Base-by-base conservation (phyloP, 192 early-diverging fungal genomes). In the Coemansia asiatica region DNA sequence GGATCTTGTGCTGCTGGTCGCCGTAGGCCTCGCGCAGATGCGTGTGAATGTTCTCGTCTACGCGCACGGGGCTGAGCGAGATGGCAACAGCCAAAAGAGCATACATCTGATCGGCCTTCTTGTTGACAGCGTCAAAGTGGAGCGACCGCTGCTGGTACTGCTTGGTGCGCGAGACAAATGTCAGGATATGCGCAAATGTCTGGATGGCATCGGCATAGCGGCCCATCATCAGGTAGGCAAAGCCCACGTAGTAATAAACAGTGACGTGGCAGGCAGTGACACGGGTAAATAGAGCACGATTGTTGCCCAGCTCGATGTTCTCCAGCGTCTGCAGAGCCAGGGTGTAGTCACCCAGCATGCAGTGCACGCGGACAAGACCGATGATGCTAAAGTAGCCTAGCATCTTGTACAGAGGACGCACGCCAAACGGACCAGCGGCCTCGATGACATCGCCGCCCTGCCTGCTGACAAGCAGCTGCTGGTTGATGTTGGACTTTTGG, bases 171-270 rank as follows among this genome's bases (percentile, higher is more conserved):
- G 90, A 85, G 51, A 98, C 90, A 75, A 94, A 96, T 19, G 89
- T 86, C 59, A 96, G 85, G 69, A 98, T 91, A 71, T 93, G 92
- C 21, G 90, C 88, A 82, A 96, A 94, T 8, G 91, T 88, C 71
- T 90, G 91, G 83, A 95, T 93, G 55, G 96, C 96, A 71, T 98
- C 96, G 40, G 93, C 87, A 71, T 96, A 98, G 66, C 96, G 85
- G 50, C 94, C 85, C 93, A 96, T 93, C 96, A 98, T 98, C 91
- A 96, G 89, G 85, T 96, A 98, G 31, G 94, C 87, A 74, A 98
- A 96, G 44, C 94, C 96, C 33, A 96, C 92, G 81, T 96, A 96
- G 85, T 98, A 98, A 86, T 92, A 96, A 10, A 94, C 93, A 19
- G 94, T 95, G 31, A 98, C 93, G 70, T 98, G 94, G 85, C 95